Conservation (phyloP, 2,329 filamentous ascomycete genomes). For the Rhynchosporium agropyri region DNA sequence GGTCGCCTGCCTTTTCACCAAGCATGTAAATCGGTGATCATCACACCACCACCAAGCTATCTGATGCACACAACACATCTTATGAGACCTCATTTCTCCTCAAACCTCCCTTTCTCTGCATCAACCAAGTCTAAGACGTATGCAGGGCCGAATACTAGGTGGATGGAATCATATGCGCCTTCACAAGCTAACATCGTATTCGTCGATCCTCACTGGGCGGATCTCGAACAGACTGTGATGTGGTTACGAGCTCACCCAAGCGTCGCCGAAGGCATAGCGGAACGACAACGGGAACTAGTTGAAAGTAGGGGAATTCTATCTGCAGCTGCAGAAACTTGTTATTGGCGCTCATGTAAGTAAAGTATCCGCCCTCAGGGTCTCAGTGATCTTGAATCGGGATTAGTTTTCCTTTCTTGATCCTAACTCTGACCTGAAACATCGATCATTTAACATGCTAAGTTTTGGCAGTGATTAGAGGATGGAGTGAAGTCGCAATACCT, state of each 20-base stretch:
- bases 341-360: slow-evolving; percentile 49
- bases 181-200: slow-evolving; percentile 54
- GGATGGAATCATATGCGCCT: slow-evolving; percentile 45
- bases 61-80: slow-evolving; percentile 55
- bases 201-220: slow-evolving; percentile 54
- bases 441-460: no score
- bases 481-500: slow-evolving; percentile 47
- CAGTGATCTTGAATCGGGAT: no score
- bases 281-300: slow-evolving; percentile 50
- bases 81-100: slow-evolving; percentile 49
- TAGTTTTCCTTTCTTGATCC: no score
- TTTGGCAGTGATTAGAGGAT: slow-evolving; percentile 47
- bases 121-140: slow-evolving; percentile 14
- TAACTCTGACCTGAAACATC: no score
- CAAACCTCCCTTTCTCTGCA: slow-evolving; percentile 32
- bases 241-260: slow-evolving; percentile 51
- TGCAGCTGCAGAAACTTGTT: slow-evolving; percentile 55
- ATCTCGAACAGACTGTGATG: slow-evolving; percentile 49
- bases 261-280: slow-evolving; percentile 51
- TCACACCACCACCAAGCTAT: slow-evolving; percentile 53
- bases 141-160: slow-evolving; percentile 39
- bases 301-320: slow-evolving; percentile 50
- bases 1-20: slow-evolving; percentile 56
- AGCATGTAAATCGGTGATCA: slow-evolving; percentile 52
- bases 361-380: no score